phyloP scores from a whole-genome alignment of 495 filamentous ascomycete species.

The Bathelium albidoporum region DNA sequence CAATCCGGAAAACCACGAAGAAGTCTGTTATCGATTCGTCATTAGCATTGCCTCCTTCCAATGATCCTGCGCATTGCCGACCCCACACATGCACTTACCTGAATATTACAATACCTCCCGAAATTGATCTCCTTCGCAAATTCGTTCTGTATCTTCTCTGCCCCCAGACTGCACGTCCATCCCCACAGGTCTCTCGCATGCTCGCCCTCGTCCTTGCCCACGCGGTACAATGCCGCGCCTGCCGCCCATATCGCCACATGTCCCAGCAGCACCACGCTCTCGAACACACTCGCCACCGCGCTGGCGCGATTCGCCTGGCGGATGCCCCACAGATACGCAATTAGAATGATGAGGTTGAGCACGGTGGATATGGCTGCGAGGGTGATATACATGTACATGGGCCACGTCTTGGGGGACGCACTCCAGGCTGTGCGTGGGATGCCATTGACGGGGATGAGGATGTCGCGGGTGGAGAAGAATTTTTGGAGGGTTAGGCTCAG shows the following conservation, averaged over 20 bases:
- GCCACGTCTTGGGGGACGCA: background rate
- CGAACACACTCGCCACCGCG: conserved; percentile 5
- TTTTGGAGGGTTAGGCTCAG: conserved; percentile 10
- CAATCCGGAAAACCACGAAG: conserved; percentile 24
- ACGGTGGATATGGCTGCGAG: conserved; percentile 4
- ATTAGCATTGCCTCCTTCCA: conserved; percentile 6
- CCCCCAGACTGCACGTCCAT: conserved; percentile 27
- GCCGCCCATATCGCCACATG: conserved; percentile 10
- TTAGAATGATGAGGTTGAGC: conserved; percentile 7
- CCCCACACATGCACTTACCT: conserved; percentile 18
- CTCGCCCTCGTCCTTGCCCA: conserved; percentile 8
- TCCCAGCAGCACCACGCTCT: background rate
- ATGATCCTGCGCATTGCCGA: background rate
- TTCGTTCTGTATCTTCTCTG: conserved; percentile 25
- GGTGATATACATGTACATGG: conserved; percentile 14
- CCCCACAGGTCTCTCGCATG: conserved; percentile 30
- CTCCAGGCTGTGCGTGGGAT: conserved; percentile 13
- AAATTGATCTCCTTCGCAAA: conserved; percentile 26
- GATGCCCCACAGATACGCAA: conserved; percentile 9
- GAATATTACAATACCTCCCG: conserved; percentile 23
- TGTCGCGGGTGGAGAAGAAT: conserved; percentile 10
- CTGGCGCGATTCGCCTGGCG: conserved; percentile 8
- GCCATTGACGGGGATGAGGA: conserved; percentile 11
- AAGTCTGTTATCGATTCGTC: conserved; percentile 10
- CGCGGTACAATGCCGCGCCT: conserved; percentile 4